Evolutionary conservation across 306 rosid genomes (phyloP).

Genomic region (Albizia julibrissin): DNA sequence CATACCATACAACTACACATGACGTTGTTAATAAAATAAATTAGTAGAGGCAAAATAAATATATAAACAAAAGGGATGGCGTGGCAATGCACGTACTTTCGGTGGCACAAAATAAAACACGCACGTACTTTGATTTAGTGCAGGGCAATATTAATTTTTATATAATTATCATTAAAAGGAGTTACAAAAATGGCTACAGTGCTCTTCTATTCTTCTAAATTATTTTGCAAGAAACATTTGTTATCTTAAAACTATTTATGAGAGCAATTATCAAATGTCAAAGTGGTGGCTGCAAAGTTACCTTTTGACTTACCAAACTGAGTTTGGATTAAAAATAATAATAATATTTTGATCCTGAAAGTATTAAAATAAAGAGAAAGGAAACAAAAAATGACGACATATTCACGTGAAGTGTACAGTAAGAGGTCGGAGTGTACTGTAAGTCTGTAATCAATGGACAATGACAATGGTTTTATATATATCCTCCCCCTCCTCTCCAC

Average conservation of each 20-base stretch:
- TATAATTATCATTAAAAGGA: too few species aligned
- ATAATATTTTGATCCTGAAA: too few species aligned
- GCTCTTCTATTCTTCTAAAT: too few species aligned
- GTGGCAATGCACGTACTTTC: background rate
- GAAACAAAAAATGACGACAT: slow-evolving; percentile 52
- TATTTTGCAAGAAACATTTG: background rate
- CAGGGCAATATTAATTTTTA: too few species aligned
- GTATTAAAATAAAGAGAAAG: background rate
- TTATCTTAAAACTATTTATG: too few species aligned
- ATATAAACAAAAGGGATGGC: background rate
- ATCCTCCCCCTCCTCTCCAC: too few species aligned
- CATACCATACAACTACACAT: too few species aligned
- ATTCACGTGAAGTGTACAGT: slow-evolving; percentile 37
- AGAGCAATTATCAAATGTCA: too few species aligned
- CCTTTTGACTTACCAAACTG: background rate
- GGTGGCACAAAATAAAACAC: background rate
- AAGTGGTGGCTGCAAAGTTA: background rate
- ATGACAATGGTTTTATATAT: background rate
- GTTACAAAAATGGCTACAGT: background rate
- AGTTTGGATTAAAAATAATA: too few species aligned
- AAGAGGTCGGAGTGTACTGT: background rate
- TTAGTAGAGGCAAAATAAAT: background rate
- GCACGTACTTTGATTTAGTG: background rate
- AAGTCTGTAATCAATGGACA: background rate
- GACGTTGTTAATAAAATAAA: background rate